Percentiles rank a stretch among this genome's conserved stretches.
Conservation (phyloP, 768 basidiomycete species). For the Naganishia onofrii region DNA sequence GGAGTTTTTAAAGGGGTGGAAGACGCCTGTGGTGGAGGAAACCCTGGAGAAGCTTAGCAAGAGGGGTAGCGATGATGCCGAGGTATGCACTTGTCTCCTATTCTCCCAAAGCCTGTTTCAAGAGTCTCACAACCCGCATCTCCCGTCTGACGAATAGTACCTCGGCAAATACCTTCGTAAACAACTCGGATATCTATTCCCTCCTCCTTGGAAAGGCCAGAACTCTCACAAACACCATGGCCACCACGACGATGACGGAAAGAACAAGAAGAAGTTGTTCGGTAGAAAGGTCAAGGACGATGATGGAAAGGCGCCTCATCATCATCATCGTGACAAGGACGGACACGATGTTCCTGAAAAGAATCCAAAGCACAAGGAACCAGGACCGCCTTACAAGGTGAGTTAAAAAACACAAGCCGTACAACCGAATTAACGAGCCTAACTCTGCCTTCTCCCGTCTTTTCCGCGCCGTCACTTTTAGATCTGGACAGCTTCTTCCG, state of each 20-base stretch:
- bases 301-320: conserved; percentile 3
- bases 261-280: conserved; percentile 32
- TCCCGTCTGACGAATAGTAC: conserved; percentile 27
- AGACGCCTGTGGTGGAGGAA: conserved; percentile 49
- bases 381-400: conserved; percentile 25
- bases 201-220: conserved; percentile 33
- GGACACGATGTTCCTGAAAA: conserved; percentile 20
- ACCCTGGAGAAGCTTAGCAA: conserved; percentile 50
- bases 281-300: conserved; percentile 36
- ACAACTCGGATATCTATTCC: conserved; percentile 43
- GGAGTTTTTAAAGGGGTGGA: conserved; percentile 50
- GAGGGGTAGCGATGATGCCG: conserved; percentile 51
- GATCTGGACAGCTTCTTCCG: conserved; percentile 52
- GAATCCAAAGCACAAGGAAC: conserved; percentile 30
- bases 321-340: conserved; percentile 10
- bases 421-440: too few relatives aligned
- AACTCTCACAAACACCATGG: not conserved
- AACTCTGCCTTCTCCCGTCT: too few relatives aligned
- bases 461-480: not conserved
- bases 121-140: not conserved
- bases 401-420: too few relatives aligned
- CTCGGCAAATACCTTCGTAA: conserved; percentile 47
- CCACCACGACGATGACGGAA: conserved; percentile 11
- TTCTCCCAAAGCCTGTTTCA: not conserved
- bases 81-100: conserved; percentile 34